Evolutionary conservation across 768 basidiomycete genomes (phyloP).

Genomic region (Termitomyces heimii): DNA sequence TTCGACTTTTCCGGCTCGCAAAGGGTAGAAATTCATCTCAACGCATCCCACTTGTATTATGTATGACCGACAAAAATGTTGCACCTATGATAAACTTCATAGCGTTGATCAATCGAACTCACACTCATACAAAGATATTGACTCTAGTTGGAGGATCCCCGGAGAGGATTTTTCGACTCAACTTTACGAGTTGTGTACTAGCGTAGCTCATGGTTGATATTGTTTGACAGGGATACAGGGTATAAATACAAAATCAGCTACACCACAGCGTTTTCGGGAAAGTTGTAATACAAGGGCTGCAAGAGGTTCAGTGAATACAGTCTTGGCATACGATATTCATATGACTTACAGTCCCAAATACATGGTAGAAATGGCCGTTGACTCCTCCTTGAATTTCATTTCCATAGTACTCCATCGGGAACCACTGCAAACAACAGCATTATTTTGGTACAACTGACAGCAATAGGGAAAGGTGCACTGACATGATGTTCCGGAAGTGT

Average conservation of each 20-base stretch:
- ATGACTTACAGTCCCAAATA: constrained; percentile 58
- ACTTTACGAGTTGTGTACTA: background rate
- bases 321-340: background rate
- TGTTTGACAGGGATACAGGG: background rate
- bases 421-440: constrained; percentile 45
- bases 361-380: constrained; percentile 73
- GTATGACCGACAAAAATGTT: too few relatives aligned
- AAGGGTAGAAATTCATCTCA: too few relatives aligned
- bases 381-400: constrained; percentile 47
- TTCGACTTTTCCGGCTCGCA: too few relatives aligned
- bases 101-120: too few relatives aligned
- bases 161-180: background rate
- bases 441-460: background rate
- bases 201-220: too few relatives aligned
- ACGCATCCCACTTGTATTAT: too few relatives aligned
- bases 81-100: too few relatives aligned
- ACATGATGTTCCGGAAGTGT: constrained; percentile 62
- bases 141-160: background rate
- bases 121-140: too few relatives aligned
- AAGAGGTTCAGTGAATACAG: constrained; percentile 1
- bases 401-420: constrained; percentile 68
- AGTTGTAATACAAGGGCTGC: constrained; percentile 49
- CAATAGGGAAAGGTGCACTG: constrained; percentile 15
- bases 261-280: constrained; percentile 37
- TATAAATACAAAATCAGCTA: constrained; percentile 15